These are phyloP conservation scores for Alternaria sp. DNA, from an alignment of 2,329 filamentous ascomycete species.

Conservation along the genomic window DNA sequence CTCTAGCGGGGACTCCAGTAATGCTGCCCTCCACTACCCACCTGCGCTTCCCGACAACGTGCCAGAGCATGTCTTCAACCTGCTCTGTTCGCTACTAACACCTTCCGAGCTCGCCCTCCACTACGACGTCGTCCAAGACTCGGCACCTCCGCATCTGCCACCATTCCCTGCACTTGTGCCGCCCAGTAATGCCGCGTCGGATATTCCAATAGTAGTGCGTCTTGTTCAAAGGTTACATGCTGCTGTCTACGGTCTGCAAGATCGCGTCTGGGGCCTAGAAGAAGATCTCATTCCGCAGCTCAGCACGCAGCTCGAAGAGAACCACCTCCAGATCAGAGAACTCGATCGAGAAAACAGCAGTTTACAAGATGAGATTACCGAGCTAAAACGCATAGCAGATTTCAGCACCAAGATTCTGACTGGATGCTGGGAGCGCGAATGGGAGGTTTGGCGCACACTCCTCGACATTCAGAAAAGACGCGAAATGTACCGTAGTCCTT, in stretches of 20 bases:
- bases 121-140: not conserved
- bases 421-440: constrained; percentile 24
- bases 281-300: constrained; percentile 19
- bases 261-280: constrained; percentile 18
- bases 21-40: not conserved
- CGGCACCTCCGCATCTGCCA: not conserved
- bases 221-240: constrained; percentile 22
- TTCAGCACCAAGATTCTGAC: constrained; percentile 11
- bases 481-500: not conserved
- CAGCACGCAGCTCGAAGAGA: constrained; percentile 8
- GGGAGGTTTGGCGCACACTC: constrained; percentile 18
- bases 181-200: not conserved
- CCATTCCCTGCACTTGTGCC: not conserved
- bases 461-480: constrained; percentile 6
- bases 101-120: constrained; percentile 18
- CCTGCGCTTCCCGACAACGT: not conserved
- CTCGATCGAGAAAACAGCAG: not conserved
- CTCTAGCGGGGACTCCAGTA: not conserved
- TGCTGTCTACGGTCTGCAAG: constrained; percentile 12
- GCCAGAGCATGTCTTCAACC: constrained; percentile 4
- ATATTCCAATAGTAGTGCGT: constrained; percentile 5
- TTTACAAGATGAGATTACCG: not conserved
- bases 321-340: not conserved
- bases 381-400: constrained; percentile 12
- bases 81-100: constrained; percentile 17